Percentiles rank a stretch among this genome's conserved stretches.
Conservation (phyloP, 202 grass and related monocot genomes). For the Eragrostis tef region DNA sequence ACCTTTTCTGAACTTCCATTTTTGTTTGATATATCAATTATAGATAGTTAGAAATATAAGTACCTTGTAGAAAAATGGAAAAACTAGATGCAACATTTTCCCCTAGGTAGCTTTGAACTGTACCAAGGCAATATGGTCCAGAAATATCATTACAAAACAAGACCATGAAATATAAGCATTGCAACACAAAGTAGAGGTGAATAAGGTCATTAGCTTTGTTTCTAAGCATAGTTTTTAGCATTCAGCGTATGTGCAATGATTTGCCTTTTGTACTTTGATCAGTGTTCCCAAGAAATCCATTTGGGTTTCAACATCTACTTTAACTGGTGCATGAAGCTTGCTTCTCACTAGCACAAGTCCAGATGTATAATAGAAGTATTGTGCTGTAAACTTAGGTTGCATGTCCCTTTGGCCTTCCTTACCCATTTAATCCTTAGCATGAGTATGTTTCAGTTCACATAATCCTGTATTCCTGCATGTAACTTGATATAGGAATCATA, state of each 20-base stretch:
- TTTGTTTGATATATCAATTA: neutral
- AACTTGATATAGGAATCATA: slow-evolving; percentile 4
- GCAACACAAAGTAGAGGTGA: neutral
- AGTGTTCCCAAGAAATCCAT: neutral
- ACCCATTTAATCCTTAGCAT: neutral
- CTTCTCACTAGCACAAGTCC: neutral
- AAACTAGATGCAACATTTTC: slow-evolving; percentile 13
- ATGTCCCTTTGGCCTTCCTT: neutral
- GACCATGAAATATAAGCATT: neutral
- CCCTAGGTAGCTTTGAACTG: neutral
- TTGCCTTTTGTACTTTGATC: neutral
- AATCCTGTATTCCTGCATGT: neutral
- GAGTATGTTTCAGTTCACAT: neutral
- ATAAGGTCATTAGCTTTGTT: neutral
- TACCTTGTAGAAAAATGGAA: neutral
- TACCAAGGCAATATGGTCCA: neutral
- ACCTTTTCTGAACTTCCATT: neutral
- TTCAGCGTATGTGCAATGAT: neutral
- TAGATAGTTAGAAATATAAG: neutral
- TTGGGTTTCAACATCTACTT: neutral
- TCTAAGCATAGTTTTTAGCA: neutral
- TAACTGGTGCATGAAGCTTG: slow-evolving; percentile 3
- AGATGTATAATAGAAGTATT: slow-evolving; percentile 16
- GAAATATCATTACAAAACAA: neutral
- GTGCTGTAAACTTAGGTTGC: neutral